phyloP scores from a whole-genome alignment of 768 basidiomycete genomes.

The Leucogyrophana mollusca region DNA sequence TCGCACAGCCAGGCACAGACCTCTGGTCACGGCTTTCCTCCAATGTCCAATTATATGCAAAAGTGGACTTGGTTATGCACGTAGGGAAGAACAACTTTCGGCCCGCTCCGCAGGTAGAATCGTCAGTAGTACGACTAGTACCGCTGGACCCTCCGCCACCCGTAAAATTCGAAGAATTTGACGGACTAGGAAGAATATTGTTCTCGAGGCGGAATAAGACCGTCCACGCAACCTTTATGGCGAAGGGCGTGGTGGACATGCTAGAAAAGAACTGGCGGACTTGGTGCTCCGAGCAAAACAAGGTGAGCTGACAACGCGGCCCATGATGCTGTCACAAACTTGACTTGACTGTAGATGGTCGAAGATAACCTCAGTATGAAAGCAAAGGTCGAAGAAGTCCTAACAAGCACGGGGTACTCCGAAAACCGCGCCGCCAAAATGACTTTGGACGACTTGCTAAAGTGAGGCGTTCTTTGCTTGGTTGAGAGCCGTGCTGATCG shows the following conservation, averaged over 20 bases:
- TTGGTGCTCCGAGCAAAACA: slow-evolving; percentile 81
- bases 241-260: slow-evolving; percentile 94
- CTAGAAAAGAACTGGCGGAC: slow-evolving; percentile 91
- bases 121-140: slow-evolving; percentile 85
- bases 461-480: slow-evolving; percentile 46
- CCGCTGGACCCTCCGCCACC: slow-evolving; percentile 96
- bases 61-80: slow-evolving; percentile 94
- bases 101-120: slow-evolving; percentile 93
- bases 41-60: slow-evolving; percentile 96
- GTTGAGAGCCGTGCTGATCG: background rate
- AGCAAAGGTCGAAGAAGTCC: slow-evolving; percentile 66
- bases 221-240: slow-evolving; percentile 84
- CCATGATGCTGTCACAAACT: background rate
- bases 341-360: slow-evolving; percentile 47
- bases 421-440: slow-evolving; percentile 90
- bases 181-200: slow-evolving; percentile 88
- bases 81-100: slow-evolving; percentile 97
- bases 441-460: slow-evolving; percentile 88
- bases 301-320: slow-evolving; percentile 37
- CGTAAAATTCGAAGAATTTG: slow-evolving; percentile 95
- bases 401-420: slow-evolving; percentile 67
- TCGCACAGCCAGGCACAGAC: slow-evolving; percentile 77
- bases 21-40: slow-evolving; percentile 95
- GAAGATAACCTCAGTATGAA: slow-evolving; percentile 72
- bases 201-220: slow-evolving; percentile 92